Percentiles rank a stretch among this genome's conserved stretches.
Evolutionary conservation across 352 stramenopile species (phyloP).

Genomic region (Globisporangium emineosum): DNA sequence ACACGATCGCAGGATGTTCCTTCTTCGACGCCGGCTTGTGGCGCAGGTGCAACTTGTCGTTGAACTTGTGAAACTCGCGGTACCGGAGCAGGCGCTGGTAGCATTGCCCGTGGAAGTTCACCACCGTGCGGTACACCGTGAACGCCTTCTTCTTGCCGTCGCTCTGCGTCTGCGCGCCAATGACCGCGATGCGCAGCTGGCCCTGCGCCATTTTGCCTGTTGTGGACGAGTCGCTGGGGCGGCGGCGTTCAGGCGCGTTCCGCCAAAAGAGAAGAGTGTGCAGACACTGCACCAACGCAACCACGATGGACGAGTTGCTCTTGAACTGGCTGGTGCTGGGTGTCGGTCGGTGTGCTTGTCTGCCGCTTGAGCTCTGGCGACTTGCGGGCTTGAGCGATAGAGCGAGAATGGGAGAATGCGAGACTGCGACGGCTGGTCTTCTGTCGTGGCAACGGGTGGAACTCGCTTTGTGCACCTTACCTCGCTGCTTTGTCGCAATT

Average conservation of each 20-base stretch:
- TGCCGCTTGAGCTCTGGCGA: not conserved
- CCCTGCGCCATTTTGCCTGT: constrained; percentile 21
- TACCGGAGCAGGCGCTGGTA: constrained; percentile 72
- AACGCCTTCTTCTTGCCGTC: constrained; percentile 37
- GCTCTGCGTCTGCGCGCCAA: constrained; percentile 52
- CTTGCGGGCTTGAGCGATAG: not conserved
- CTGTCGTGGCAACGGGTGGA: not conserved
- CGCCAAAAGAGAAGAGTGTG: constrained; percentile 6
- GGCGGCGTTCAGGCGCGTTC: not conserved
- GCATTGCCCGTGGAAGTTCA: constrained; percentile 61
- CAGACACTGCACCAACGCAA: constrained; percentile 3
- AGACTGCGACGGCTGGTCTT: not conserved
- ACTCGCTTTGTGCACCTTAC: not conserved
- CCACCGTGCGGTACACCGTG: constrained; percentile 70
- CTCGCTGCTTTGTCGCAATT: constrained; percentile 1
- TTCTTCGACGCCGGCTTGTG: constrained; percentile 4
- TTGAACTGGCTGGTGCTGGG: not conserved
- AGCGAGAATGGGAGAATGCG: not conserved
- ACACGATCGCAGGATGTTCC: constrained; percentile 21
- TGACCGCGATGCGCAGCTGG: constrained; percentile 59
- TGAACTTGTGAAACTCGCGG: constrained; percentile 55
- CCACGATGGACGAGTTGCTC: not conserved
- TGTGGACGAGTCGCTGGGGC: not conserved
- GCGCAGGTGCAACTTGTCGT: constrained; percentile 39
- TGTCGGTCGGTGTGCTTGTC: not conserved